Evolutionary conservation across 2,329 filamentous ascomycete species (phyloP), one percentile per base, ranked within the genome.

Genomic region (Calonectria pseudoturangicola): DNA sequence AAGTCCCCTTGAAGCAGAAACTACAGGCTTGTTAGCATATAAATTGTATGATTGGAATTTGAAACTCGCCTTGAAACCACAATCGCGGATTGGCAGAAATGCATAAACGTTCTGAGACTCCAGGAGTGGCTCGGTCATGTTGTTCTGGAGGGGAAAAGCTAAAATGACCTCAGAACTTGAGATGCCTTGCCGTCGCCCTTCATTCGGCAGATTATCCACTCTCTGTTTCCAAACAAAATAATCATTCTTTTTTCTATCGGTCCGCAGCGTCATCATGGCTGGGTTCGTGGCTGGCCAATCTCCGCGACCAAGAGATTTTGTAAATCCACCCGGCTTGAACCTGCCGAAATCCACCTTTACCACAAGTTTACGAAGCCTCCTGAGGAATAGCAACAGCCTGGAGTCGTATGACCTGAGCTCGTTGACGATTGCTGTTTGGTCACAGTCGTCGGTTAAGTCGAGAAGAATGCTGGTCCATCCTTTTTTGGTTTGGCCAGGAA

Each of bases 331-430:
- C 13, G 58, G 15, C 6, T 13, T 63, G 16, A 63, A 39, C 2
- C 13, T 15, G 2, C 58, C 58, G n/a, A 10, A 21, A 15, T 47
- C 39, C 4, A 63, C 39, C 27, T 63, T 63, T 12, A 63, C 28
- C 27, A 18, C 43, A n/a, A 83, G 75, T 25, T 66, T 70, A 6
- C 75, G 68, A 8, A 84, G 75, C 45, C 80, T 78, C 3, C 80
- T 75, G 4, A 84, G 76, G 54, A 83, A 84, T 41, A 83, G 73
- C 25, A 83, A 76, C 39, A 81, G 69, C 41, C 76, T 75, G 10
- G 80, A 74, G 43, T 82, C 75, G 18, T 83, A 70, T 8, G 71
- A 69, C 10, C 68, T 25, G 30, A 83, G 66, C 51, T 81, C 71
- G 7, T 68, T 2, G 28, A 73, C 30, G 16, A 75, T 75, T 13